phyloP scores from a whole-genome alignment of 2,329 filamentous ascomycete species.

The Tetracladium maxilliforme region DNA sequence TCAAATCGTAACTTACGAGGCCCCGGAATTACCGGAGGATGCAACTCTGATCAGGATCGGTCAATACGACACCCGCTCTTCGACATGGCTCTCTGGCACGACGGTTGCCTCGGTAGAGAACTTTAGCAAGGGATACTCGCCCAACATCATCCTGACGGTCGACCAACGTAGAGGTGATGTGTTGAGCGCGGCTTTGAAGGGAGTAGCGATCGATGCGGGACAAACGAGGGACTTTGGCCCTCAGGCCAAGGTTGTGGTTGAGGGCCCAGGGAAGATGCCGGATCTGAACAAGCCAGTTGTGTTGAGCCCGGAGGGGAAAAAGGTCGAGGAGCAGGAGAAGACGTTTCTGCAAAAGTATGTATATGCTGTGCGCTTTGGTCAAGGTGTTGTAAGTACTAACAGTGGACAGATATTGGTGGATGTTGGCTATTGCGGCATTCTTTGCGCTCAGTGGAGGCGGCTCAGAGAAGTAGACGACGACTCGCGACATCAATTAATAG shows the following conservation, averaged over 20 bases:
- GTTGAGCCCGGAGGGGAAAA: slow-evolving; percentile 42
- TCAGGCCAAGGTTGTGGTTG: slow-evolving; percentile 33
- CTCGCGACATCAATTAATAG: no score
- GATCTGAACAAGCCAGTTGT: slow-evolving; percentile 50
- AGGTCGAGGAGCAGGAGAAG: slow-evolving; percentile 42
- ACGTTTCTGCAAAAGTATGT: slow-evolving; percentile 51
- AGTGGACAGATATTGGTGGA: slow-evolving; percentile 2
- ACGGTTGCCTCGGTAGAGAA: slow-evolving; percentile 39
- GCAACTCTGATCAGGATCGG: slow-evolving; percentile 38
- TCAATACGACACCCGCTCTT: slow-evolving; percentile 31
- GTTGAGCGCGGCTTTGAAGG: slow-evolving; percentile 35
- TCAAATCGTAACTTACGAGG: slow-evolving; percentile 37
- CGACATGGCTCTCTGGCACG: slow-evolving; percentile 36
- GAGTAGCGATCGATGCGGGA: slow-evolving; percentile 46
- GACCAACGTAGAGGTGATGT: slow-evolving; percentile 26
- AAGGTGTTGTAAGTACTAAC: not conserved
- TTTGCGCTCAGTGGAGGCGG: no score
- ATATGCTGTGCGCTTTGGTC: not conserved
- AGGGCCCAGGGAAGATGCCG: slow-evolving; percentile 35
- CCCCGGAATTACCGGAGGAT: slow-evolving; percentile 32
- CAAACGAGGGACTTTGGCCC: slow-evolving; percentile 51
- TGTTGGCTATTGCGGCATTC: no score
- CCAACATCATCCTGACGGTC: slow-evolving; percentile 37
- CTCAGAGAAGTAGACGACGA: no score
- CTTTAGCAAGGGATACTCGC: slow-evolving; percentile 46